These are phyloP conservation scores for Russula vinacea DNA, from an alignment of 768 basidiomycete species.

Conservation along the genomic window DNA sequence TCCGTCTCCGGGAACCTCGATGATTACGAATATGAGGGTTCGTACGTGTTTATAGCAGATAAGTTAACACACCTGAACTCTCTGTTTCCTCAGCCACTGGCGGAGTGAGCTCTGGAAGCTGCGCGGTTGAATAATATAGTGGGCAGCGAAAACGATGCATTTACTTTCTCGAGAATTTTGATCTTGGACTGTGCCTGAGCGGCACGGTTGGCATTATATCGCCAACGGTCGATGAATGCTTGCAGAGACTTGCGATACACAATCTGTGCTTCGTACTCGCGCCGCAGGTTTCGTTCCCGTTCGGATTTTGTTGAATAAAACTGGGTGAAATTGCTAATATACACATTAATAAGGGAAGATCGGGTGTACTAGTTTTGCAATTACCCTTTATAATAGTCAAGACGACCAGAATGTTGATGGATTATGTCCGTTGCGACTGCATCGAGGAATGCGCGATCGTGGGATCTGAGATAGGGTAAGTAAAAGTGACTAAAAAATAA, in stretches of 20 bases:
- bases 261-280: slow-evolving; percentile 96
- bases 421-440: slow-evolving; percentile 97
- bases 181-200: slow-evolving; percentile 81
- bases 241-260: slow-evolving; percentile 93
- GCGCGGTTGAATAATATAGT: not conserved
- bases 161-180: slow-evolving; percentile 71
- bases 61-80: slow-evolving; percentile 69
- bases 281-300: slow-evolving; percentile 82
- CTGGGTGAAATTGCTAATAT: slow-evolving; percentile 86
- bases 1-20: slow-evolving; percentile 89
- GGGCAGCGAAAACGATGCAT: not conserved
- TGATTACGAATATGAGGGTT: not conserved
- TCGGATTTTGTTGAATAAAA: slow-evolving; percentile 99
- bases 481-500: not conserved
- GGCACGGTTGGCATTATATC: slow-evolving; percentile 94
- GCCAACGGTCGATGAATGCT: slow-evolving; percentile 97
- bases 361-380: slow-evolving; percentile 22
- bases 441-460: slow-evolving; percentile 98
- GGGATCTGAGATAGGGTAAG: slow-evolving; percentile 55
- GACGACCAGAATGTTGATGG: slow-evolving; percentile 87
- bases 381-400: slow-evolving; percentile 97
- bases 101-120: slow-evolving; percentile 90
- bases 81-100: slow-evolving; percentile 92
- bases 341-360: slow-evolving; percentile 10
- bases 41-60: not conserved